Conservation (phyloP, 108 stramenopile species). For the Conticribra guillardii region DNA sequence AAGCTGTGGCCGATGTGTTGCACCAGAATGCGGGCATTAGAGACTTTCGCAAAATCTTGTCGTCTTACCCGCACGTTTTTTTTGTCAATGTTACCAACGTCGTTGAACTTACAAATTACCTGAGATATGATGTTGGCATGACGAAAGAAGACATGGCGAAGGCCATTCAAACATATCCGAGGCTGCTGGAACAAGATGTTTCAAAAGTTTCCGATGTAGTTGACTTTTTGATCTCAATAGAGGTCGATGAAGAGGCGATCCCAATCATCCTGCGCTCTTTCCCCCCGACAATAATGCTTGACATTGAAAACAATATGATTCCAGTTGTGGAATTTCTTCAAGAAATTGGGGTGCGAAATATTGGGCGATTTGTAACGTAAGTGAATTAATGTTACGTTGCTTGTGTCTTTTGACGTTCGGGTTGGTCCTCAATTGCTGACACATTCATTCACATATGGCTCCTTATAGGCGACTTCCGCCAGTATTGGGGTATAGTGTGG, state of each 20-base stretch:
- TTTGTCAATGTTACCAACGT: conserved; percentile 64
- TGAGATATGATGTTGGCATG: conserved; percentile 70
- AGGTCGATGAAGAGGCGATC: conserved; percentile 58
- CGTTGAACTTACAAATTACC: conserved; percentile 49
- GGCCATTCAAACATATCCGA: conserved; percentile 66
- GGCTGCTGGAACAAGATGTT: conserved; percentile 58
- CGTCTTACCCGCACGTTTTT: conserved; percentile 68
- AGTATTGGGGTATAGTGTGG: conserved; percentile 78
- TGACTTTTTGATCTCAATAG: conserved; percentile 48
- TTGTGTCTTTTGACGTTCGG: not conserved
- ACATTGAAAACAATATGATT: conserved; percentile 60
- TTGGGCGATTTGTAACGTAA: conserved; percentile 74
- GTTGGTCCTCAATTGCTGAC: not conserved
- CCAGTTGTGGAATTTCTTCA: conserved; percentile 70
- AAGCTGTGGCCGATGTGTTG: conserved; percentile 52
- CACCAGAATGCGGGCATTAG: conserved; percentile 61
- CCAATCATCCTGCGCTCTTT: conserved; percentile 72
- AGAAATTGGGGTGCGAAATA: conserved; percentile 63
- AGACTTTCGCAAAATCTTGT: conserved; percentile 69
- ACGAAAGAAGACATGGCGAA: conserved; percentile 65
- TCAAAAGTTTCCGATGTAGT: conserved; percentile 56
- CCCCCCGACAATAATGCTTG: conserved; percentile 63
- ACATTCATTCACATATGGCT: not conserved
- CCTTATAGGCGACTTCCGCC: conserved; percentile 58
- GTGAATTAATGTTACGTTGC: not conserved